Conservation (phyloP, 75 land plant genomes). For the Selaginella moellendorffii region DNA sequence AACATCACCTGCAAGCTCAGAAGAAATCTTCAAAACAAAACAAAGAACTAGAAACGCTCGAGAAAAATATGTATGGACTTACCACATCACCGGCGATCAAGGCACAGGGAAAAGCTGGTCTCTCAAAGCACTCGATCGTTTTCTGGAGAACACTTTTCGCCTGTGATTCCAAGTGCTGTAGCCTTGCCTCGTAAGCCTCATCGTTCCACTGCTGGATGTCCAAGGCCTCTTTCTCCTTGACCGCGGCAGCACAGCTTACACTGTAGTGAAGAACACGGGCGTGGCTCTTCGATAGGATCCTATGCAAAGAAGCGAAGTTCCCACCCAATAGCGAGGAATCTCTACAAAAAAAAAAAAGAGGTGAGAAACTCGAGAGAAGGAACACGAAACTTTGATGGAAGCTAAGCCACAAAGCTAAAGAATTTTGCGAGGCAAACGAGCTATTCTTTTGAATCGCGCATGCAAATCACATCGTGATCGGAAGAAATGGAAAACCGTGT, state of each 20-base stretch:
- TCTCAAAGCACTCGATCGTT: conserved; percentile 20
- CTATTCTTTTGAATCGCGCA: too few species aligned
- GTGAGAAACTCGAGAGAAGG: too few species aligned
- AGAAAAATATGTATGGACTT: conserved; percentile 9
- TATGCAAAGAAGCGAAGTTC: not conserved
- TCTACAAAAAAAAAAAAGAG: too few species aligned
- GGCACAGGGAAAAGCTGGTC: conserved; percentile 30
- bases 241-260: too few species aligned
- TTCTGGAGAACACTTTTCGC: conserved; percentile 18
- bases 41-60: not conserved
- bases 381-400: too few species aligned
- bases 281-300: not conserved
- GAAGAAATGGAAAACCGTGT: too few species aligned
- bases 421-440: too few species aligned
- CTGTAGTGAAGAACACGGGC: too few species aligned
- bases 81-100: conserved; percentile 35
- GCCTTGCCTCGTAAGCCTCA: conserved; percentile 16
- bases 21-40: not conserved
- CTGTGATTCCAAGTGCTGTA: conserved; percentile 21
- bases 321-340: too few species aligned
- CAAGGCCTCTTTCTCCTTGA: not conserved
- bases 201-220: conserved; percentile 18
- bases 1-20: conserved; percentile 22
- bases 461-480: too few species aligned
- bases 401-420: too few species aligned